phyloP scores from a whole-genome alignment of 106 monocot genomes.

The Dioscorea zingiberensis region DNA sequence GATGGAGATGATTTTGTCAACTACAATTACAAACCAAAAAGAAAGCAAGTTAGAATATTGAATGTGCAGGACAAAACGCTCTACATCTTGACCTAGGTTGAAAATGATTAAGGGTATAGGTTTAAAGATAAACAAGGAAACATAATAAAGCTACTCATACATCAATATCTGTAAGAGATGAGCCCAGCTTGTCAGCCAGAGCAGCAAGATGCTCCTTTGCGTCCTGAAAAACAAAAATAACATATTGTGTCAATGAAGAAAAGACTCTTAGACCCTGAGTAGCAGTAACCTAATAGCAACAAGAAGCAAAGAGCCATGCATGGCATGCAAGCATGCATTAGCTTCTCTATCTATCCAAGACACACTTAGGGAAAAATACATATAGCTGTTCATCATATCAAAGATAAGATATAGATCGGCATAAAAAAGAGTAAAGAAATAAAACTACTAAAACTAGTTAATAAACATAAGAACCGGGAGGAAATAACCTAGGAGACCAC shows the following conservation, averaged over 20 bases:
- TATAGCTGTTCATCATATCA: neutral
- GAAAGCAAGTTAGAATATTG: too few relatives aligned
- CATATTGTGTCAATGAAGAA: neutral
- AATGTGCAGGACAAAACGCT: too few relatives aligned
- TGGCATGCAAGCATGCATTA: neutral
- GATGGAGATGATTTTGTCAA: constrained; percentile 72
- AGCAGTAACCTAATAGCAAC: neutral
- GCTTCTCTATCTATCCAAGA: too few relatives aligned
- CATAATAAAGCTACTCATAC: constrained; percentile 22
- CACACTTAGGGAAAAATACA: neutral
- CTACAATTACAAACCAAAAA: constrained; percentile 28
- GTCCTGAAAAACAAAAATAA: constrained; percentile 33
- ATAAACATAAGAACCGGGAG: too few relatives aligned
- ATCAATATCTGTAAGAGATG: constrained; percentile 87
- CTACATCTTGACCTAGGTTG: too few relatives aligned
- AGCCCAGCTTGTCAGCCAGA: constrained; percentile 65
- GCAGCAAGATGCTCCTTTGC: constrained; percentile 85
- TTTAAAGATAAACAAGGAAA: too few relatives aligned
- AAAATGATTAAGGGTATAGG: too few relatives aligned
- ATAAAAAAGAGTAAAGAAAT: neutral
- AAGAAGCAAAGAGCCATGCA: neutral
- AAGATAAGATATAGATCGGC: neutral
- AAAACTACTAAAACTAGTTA: too few relatives aligned
- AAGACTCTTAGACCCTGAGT: neutral
- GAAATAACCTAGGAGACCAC: too few relatives aligned